Percentiles rank a stretch among this genome's conserved stretches.
phyloP scores from a whole-genome alignment of 1,284 basidiomycete species.

The Papiliotrema fonsecae region DNA sequence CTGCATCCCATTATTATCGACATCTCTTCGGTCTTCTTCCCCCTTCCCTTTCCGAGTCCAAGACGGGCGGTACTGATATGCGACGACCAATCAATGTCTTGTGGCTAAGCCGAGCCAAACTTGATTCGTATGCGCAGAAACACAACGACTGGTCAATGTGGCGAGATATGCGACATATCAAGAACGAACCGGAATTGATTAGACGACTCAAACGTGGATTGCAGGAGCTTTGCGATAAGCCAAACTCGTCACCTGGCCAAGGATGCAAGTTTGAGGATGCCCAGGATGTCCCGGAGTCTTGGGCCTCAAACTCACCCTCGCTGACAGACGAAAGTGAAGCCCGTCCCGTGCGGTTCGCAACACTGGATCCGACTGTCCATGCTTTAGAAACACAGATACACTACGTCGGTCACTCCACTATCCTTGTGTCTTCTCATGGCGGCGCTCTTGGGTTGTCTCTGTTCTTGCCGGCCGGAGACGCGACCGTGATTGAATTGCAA shows the following conservation, averaged over 20 bases:
- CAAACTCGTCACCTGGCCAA: slow-evolving; percentile 2
- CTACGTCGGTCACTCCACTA: slow-evolving; percentile 33
- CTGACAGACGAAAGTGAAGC: neutral
- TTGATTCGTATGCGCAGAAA: slow-evolving; percentile 27
- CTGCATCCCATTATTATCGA: slow-evolving; percentile 41
- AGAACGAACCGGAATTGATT: slow-evolving; percentile 36
- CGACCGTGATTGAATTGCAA: slow-evolving; percentile 34
- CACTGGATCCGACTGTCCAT: slow-evolving; percentile 37
- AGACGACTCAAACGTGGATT: slow-evolving; percentile 18
- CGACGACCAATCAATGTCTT: slow-evolving; percentile 36
- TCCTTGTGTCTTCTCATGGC: slow-evolving; percentile 39
- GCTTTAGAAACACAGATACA: slow-evolving; percentile 39
- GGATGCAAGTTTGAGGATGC: slow-evolving; percentile 30
- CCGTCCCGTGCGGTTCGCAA: slow-evolving; percentile 27
- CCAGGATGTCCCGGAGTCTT: slow-evolving; percentile 29
- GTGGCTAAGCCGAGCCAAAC: slow-evolving; percentile 36
- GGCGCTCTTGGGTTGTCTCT: slow-evolving; percentile 40
- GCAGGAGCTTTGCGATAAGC: slow-evolving; percentile 15
- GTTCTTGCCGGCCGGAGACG: slow-evolving; percentile 36
- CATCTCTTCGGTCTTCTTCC: slow-evolving; percentile 38
- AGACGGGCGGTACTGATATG: neutral
- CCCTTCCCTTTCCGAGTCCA: slow-evolving; percentile 8
- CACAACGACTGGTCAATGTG: slow-evolving; percentile 35
- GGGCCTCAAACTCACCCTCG: slow-evolving; percentile 11
- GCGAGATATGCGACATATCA: slow-evolving; percentile 35